Conservation (phyloP, 495 filamentous ascomycete genomes). For the Lasiosphaeria ovina region DNA sequence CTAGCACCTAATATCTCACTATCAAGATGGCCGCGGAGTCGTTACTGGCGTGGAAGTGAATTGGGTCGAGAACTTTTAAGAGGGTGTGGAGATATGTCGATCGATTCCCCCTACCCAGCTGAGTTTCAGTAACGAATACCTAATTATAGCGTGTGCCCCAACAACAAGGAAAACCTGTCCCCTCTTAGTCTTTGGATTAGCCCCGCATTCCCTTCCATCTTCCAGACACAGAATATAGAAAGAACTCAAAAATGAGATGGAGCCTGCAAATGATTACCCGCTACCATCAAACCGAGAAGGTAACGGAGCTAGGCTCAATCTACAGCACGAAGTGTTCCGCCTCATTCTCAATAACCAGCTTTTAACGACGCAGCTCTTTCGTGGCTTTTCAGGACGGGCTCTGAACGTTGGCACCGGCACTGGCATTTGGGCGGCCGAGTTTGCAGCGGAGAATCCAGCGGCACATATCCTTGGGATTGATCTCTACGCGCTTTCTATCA, state of each 20-base stretch:
- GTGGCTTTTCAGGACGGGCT: background rate
- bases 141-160: too few species aligned
- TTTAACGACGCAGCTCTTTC: background rate
- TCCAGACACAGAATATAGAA: too few species aligned
- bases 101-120: too few species aligned
- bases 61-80: too few species aligned
- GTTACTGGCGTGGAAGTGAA: too few species aligned
- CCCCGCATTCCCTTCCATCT: too few species aligned
- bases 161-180: too few species aligned
- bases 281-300: conserved; percentile 9
- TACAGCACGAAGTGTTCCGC: conserved; percentile 8
- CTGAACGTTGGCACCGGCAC: conserved; percentile 59
- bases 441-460: conserved; percentile 48
- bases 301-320: conserved; percentile 6
- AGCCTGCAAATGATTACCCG: background rate
- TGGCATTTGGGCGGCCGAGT: conserved; percentile 24
- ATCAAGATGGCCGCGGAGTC: too few species aligned
- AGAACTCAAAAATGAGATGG: background rate
- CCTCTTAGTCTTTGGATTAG: too few species aligned
- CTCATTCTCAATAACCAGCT: conserved; percentile 7
- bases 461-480: conserved; percentile 60
- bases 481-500: conserved; percentile 43
- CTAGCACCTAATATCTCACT: too few species aligned
- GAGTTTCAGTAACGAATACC: too few species aligned
- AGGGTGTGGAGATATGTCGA: too few species aligned